phyloP scores from a whole-genome alignment of 2,329 filamentous ascomycete genomes.

The Xylaria sp. region DNA sequence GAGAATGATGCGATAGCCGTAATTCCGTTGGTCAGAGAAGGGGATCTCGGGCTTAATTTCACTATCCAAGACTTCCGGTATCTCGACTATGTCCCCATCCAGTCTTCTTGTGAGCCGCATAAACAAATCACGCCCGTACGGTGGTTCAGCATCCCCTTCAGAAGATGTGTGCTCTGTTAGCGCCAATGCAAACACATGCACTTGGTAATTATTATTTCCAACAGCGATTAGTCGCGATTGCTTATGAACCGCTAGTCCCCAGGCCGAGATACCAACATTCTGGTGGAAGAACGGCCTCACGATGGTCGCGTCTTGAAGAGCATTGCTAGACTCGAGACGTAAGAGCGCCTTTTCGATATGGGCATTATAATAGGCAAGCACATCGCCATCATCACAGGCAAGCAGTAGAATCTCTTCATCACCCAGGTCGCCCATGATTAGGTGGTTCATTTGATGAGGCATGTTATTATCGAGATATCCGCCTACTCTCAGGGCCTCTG shows the following conservation, averaged over 20 bases:
- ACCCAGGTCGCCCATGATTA: conserved; percentile 76
- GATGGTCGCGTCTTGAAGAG: conserved; percentile 2
- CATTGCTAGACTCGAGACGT: conserved; percentile 46
- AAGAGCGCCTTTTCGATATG: conserved; percentile 52
- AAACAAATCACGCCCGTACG: conserved; percentile 33
- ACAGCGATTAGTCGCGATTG: conserved; percentile 87
- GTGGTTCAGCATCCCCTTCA: conserved; percentile 4
- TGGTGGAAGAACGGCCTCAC: conserved; percentile 72
- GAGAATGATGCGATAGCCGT: conserved; percentile 63
- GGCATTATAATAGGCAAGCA: conserved; percentile 74
- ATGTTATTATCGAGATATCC: conserved; percentile 64
- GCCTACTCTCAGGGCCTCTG: conserved; percentile 52
- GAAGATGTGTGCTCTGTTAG: conserved; percentile 37
- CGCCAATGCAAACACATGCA: conserved; percentile 51
- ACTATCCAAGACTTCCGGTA: conserved; percentile 31
- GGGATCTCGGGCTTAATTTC: conserved; percentile 42
- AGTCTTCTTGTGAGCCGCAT: conserved; percentile 34
- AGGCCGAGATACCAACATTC: conserved; percentile 82
- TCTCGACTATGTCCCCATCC: not conserved
- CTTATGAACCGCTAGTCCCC: conserved; percentile 87
- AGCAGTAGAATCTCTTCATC: conserved; percentile 74
- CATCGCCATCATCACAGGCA: conserved; percentile 79
- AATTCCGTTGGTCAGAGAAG: conserved; percentile 49
- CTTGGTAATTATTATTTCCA: conserved; percentile 73
- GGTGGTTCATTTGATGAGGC: conserved; percentile 74